Base-by-base conservation (phyloP, 1,284 basidiomycete genomes). In the Sanghuangporus weigelae region DNA sequence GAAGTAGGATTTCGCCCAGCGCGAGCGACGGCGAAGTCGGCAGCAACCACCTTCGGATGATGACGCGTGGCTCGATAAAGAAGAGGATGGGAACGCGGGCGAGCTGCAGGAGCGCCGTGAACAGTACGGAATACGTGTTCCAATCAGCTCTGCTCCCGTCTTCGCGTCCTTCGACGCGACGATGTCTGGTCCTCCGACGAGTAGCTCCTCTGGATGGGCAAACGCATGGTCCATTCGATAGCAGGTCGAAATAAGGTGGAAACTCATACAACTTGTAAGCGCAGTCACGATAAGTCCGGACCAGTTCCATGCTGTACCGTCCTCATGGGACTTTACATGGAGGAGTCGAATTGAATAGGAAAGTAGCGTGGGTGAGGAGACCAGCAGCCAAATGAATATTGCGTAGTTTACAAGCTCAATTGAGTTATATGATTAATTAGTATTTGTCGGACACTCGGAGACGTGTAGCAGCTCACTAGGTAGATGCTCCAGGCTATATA, bases 141-240 rank as follows among this genome's bases (percentile, higher is more conserved):
- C 44, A 12, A 26, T 16, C 21, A 56, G 38, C 10, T 35, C 39
- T 31, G 19, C 49, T n/a, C 16, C 16, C 5, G 40, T 42, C 40
- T 12, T 42, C 35, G 57, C 23, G 44, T 31, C 31, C 14, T 31
- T 6, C n/a, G 35, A 21, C 54, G 42, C 46, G 21, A 35, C 56
- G 31, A 58, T 53, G 31, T 44, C 23, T 19, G 60, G 60, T 10
- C n/a, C 42, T n/a, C 53, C 60, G n/a, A 56, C 53, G 16, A 57
- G 62, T 11, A 51, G 16, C 40, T 53, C 57, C 35, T 54, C 57
- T 7, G 56, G 42, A 10, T 10, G 46, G 1, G 62, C 56, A 31
- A 63, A 39, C n/a, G 56, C 42, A 55, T 63, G 36, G 36, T 63
- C 62, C 14, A 63, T 23, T 7, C 57, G 44, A n/a, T 63, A 63